These are phyloP conservation scores for Carex myosuroides DNA, from an alignment of 176 grass and related monocot genomes.

Conservation along the genomic window DNA sequence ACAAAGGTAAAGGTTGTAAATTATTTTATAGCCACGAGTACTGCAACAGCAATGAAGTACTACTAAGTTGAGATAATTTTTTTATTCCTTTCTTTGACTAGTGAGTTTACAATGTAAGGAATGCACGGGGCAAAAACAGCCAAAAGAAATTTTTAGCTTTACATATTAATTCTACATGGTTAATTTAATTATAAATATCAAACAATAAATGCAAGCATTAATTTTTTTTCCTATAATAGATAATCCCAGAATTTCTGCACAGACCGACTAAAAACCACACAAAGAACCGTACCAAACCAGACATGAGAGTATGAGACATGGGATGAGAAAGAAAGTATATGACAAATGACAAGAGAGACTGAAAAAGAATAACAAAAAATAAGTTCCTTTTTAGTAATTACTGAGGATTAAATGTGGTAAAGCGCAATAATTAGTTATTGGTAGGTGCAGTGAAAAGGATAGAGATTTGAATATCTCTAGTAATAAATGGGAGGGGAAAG, in stretches of 20 bases:
- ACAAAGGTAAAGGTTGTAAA: neutral
- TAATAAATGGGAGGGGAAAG: conserved; percentile 23
- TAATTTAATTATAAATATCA: neutral
- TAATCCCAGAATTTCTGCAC: neutral
- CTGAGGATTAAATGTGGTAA: conserved; percentile 14
- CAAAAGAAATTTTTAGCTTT: neutral
- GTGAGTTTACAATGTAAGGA: neutral
- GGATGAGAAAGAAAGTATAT: neutral
- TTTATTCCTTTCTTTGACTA: neutral
- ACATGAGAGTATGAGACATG: neutral
- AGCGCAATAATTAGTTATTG: conserved; percentile 20
- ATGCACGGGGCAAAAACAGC: neutral
- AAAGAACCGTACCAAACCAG: neutral
- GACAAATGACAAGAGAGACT: neutral
- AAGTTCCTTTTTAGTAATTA: conserved; percentile 3
- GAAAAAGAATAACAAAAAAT: neutral
- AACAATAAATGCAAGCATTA: conserved; percentile 7
- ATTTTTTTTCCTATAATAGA: neutral
- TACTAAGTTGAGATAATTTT: neutral
- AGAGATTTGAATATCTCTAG: neutral
- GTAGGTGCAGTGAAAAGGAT: neutral
- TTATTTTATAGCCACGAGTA: neutral
- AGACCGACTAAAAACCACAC: neutral
- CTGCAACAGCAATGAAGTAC: neutral
- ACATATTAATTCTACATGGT: neutral